A percentile compares a stretch with the other conserved stretches of the same genome.
These are phyloP conservation scores for Pyrenopolyporus hunteri DNA, from an alignment of 495 filamentous ascomycete genomes.

Conservation along the genomic window DNA sequence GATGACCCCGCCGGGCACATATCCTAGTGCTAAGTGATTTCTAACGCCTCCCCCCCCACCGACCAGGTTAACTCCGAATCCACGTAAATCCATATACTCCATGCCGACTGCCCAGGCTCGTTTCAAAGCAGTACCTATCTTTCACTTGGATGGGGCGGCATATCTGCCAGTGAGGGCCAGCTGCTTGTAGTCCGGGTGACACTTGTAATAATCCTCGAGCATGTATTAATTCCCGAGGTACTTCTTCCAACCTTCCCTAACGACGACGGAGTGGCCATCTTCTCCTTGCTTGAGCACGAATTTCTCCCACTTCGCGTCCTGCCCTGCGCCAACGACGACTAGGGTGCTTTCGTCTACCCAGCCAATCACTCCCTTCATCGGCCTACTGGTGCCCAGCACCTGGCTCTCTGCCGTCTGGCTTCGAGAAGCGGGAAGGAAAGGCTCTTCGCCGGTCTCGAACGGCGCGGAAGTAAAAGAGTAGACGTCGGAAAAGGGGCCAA, in stretches of 20 bases:
- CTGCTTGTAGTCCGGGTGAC: conserved; percentile 7
- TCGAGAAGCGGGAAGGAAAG: conserved; percentile 42
- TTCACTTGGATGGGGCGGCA: background rate
- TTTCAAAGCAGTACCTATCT: conserved; percentile 12
- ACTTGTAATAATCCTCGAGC: conserved; percentile 41
- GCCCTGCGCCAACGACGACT: conserved; percentile 79
- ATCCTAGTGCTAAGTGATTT: conserved; percentile 26
- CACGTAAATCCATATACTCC: conserved; percentile 27
- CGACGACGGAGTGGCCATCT: conserved; percentile 64
- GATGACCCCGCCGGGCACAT: conserved; percentile 21
- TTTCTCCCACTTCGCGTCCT: conserved; percentile 83
- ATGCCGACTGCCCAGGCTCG: conserved; percentile 18
- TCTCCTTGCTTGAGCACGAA: conserved; percentile 70
- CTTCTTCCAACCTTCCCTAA: conserved; percentile 80
- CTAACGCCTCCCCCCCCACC: conserved; percentile 11
- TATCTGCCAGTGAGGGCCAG: background rate
- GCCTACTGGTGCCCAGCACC: conserved; percentile 56
- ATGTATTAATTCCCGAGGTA: conserved; percentile 63
- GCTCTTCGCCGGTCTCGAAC: conserved; percentile 81
- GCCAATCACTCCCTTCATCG: conserved; percentile 76
- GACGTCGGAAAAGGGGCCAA: conserved; percentile 85
- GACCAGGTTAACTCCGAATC: conserved; percentile 20
- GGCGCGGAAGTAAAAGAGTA: conserved; percentile 76
- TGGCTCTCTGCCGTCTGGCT: conserved; percentile 43
- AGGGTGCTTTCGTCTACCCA: conserved; percentile 74